Evolutionary conservation across 495 filamentous ascomycete species (phyloP), one percentile per base, ranked within the genome.

Genomic region (Penicillium crystallinum): DNA sequence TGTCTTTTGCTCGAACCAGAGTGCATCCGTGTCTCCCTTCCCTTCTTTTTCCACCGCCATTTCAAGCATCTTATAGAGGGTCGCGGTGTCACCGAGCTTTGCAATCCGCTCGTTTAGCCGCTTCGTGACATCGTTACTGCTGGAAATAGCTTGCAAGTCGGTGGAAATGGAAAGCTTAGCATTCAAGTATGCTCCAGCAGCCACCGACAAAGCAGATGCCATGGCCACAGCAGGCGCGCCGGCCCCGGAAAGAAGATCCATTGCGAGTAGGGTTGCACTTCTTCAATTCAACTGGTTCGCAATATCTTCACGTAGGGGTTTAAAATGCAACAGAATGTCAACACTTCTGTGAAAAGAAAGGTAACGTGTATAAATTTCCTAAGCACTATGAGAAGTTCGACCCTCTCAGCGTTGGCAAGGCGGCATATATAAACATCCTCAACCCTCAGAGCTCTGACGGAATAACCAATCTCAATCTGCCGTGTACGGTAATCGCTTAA

Each of bases 1-100:
- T 14, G 67, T 73, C 54, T 68, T 72, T 3, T 73, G 65, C 49
- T 80, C 77, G 62, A 79, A 79, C 77, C 77, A 80, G 15, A 80
- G 53, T 5, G 71, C 72, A 40, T 78, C 74, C 4, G 34, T 37
- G 0, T 57, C 48, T 4, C 66, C 70, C 23, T 69, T 56, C 3
- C 65, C 62, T 5, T 76, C 65, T 3, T 72, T 65, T 10, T 72
- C 70, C 11, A 76, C 63, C 0, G 70, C 62, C n/a, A 63, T 61
- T 43, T 72, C 62, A 5, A 80, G 69, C 61, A 78, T 63, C 38
- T 64, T 66, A 56, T 77, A 78, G 15, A 76, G 55, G 0, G 74
- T 78, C 11, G 65, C 52, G 9, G 68, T 66, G 52, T 75, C 75
- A 4, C 73, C 76, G 9, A 80, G 54, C 23, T 67, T 56, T 9